Evolutionary conservation across 176 grass and related monocot genomes (phyloP).

Genomic region (Cenchrus fungigraminus): DNA sequence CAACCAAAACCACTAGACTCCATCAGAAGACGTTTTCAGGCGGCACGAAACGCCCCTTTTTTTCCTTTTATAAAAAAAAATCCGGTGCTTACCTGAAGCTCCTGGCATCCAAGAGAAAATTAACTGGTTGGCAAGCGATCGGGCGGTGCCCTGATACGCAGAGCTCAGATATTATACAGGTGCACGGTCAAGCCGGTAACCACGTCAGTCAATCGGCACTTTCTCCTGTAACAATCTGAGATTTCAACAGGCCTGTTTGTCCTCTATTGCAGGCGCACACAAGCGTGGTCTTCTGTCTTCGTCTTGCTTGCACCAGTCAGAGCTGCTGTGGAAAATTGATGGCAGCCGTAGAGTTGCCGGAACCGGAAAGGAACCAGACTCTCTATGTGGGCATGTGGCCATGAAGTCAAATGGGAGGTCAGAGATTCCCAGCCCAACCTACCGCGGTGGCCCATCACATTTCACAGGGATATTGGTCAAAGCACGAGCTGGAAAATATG

Average conservation of each 20-base stretch:
- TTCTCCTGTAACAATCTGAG: neutral
- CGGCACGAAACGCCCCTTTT: neutral
- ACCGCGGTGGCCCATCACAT: neutral
- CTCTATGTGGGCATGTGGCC: too few relatives aligned
- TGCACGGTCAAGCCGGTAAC: constrained; percentile 30
- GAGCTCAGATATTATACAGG: neutral
- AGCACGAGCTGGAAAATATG: constrained; percentile 34
- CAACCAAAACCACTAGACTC: neutral
- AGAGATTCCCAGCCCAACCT: neutral
- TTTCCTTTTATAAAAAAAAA: too few relatives aligned
- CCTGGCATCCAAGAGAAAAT: neutral
- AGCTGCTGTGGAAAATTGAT: constrained; percentile 37
- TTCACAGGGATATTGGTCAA: constrained; percentile 14
- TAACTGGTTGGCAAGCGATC: neutral
- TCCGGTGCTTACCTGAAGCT: neutral
- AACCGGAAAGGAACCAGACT: constrained; percentile 33
- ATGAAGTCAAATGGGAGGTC: constrained; percentile 8
- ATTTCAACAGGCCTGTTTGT: neutral
- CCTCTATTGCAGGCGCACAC: neutral
- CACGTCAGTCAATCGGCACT: neutral
- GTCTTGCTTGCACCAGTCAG: constrained; percentile 3
- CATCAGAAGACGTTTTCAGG: neutral
- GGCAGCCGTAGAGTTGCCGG: neutral
- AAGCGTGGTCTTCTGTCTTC: neutral
- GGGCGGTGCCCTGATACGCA: neutral